Percentiles rank a stretch among this genome's conserved stretches.
phyloP scores from a whole-genome alignment of 2,329 filamentous ascomycete genomes.

The Colletotrichum lindemuthianum region DNA sequence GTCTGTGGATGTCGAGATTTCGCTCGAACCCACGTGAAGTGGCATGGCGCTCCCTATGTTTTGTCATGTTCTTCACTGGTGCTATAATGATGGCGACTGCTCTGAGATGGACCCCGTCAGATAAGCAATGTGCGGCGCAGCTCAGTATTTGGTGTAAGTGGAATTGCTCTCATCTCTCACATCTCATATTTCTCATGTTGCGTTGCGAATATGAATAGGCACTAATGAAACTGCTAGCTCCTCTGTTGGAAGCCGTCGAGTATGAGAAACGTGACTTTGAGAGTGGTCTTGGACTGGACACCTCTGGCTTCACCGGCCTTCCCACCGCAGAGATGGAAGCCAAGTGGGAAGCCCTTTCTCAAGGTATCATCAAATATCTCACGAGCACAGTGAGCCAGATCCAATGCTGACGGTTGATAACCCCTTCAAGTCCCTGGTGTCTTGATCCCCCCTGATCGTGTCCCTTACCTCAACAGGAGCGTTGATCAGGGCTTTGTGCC shows the following conservation, averaged over 20 bases:
- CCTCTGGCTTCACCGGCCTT: conserved; percentile 5
- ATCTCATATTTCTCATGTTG: neutral
- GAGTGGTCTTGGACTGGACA: neutral
- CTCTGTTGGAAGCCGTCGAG: conserved; percentile 12
- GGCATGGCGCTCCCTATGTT: neutral
- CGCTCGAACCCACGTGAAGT: neutral
- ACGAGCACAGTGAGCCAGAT: neutral
- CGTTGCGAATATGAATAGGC: neutral
- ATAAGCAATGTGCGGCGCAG: conserved; percentile 6
- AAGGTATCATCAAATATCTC: conserved; percentile 3
- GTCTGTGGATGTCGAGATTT: neutral
- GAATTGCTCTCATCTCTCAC: neutral
- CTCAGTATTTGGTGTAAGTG: conserved; percentile 21
- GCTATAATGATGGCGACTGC: conserved; percentile 11
- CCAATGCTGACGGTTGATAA: neutral
- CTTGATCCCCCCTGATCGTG: conserved; percentile 8
- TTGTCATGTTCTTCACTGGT: conserved; percentile 2
- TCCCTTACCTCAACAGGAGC: conserved; percentile 11
- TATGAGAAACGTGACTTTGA: conserved; percentile 13
- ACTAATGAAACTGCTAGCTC: neutral
- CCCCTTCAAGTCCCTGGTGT: neutral
- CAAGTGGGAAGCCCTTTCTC: neutral
- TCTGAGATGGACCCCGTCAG: conserved; percentile 10
- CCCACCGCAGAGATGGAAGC: conserved; percentile 20
- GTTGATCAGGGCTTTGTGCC: conserved; percentile 10